Evolutionary conservation across 331 rosid genomes (phyloP), one percentile per base, ranked within the genome.

Genomic region (Telfairia occidentalis): DNA sequence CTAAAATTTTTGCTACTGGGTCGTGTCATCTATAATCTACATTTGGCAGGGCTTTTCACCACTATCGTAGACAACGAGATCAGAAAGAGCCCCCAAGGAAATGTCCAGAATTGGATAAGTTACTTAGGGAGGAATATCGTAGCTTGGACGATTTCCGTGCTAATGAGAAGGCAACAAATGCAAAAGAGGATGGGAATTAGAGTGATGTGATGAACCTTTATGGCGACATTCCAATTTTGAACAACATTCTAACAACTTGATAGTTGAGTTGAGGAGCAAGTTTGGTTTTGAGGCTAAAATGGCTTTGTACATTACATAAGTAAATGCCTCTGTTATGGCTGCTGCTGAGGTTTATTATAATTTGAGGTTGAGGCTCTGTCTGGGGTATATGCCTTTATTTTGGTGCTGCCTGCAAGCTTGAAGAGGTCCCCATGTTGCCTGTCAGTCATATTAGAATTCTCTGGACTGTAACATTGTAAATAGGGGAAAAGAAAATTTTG

Each of bases 1-100:
- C 8, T n/a, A 50, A 50, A n/a, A 2, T 12, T 18, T 18, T 46
- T 23, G 26, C 37, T 19, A 52, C 75, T 2, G 38, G 26, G 50
- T 74, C 7, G 9, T 10, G 43, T 66, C 37, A 54, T 74, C 40
- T 55, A 26, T 55, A 13, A 0, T 46, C 29, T 54, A 5, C 28
- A 75, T 34, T 42, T 82, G 84, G 82, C 93, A 95, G 99, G 99
- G 99, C 99, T 2, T 95, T 95, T 80, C 99, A 95, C 82, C 96
- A 95, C 80, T 92, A 86, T 40, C 85, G 97, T 42, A 83, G 82
- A 75, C 73, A 49, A 35, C 85, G 83, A 0, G 81, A 76, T 82
- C 90, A 79, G 26, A 91, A 83, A 65, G 92, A 81, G 34, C 84
- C 88, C 0, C 76, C 87, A 71, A 76, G 66, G 53, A 95, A 92